Evolutionary conservation across 108 stramenopile species (phyloP).

Genomic region (Nannochloropsis oceanica): DNA sequence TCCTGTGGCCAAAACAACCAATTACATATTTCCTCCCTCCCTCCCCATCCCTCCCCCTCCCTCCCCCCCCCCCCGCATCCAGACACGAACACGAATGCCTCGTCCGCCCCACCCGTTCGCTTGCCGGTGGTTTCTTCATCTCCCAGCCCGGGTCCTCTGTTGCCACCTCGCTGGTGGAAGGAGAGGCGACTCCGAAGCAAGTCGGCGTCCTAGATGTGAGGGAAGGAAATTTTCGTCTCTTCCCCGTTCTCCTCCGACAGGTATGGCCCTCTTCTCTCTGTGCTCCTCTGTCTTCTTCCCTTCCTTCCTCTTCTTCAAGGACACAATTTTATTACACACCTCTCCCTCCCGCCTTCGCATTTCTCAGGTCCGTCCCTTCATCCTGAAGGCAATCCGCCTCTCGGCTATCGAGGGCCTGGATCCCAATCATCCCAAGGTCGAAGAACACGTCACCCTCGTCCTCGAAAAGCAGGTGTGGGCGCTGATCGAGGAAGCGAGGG

Average conservation of each 20-base stretch:
- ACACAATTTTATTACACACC: not conserved
- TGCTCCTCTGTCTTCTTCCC: not conserved
- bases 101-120: conserved; percentile 58
- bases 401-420: conserved; percentile 38
- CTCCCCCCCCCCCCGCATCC: not conserved
- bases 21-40: not conserved
- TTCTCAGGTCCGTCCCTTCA: conserved; percentile 41
- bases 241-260: not conserved
- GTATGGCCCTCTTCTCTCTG: not conserved
- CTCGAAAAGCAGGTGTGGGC: conserved; percentile 49
- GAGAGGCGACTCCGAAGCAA: conserved; percentile 75
- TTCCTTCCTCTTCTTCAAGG: not conserved
- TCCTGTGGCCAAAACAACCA: not conserved
- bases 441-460: conserved; percentile 46
- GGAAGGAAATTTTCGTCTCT: not conserved
- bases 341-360: not conserved
- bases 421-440: conserved; percentile 58
- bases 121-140: conserved; percentile 79
- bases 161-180: conserved; percentile 61
- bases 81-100: conserved; percentile 85
- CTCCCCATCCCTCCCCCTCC: not conserved
- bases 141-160: conserved; percentile 86
- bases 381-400: conserved; percentile 50
- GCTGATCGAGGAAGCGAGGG: conserved; percentile 42
- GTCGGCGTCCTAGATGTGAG: conserved; percentile 45